These are phyloP conservation scores for Glycine tomentella DNA, from an alignment of 306 rosid genomes.

Conservation along the genomic window DNA sequence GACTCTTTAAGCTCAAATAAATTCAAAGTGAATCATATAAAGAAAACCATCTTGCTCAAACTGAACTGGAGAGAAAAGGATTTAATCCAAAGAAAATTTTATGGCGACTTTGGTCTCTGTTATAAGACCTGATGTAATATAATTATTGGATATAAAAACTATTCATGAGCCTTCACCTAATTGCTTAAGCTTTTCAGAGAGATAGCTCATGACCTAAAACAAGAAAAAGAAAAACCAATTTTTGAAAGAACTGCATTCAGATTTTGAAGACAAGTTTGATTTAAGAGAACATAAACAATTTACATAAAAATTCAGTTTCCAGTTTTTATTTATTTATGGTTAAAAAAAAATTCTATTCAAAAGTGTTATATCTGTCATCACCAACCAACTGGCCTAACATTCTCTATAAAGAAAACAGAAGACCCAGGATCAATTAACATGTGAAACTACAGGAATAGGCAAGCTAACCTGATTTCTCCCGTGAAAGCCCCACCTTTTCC, in stretches of 20 bases:
- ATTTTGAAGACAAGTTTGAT: neutral
- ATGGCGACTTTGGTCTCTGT: neutral
- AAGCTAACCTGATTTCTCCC: constrained; percentile 87
- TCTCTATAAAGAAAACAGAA: constrained; percentile 1
- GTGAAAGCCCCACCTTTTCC: constrained; percentile 99
- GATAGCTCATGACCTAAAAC: neutral
- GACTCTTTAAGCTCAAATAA: neutral
- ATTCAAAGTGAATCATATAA: neutral
- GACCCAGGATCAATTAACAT: neutral
- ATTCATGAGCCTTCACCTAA: neutral
- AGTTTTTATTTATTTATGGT: too few species aligned
- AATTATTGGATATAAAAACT: neutral
- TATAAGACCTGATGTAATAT: neutral
- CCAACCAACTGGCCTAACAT: neutral
- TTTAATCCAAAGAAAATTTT: neutral
- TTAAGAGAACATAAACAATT: neutral
- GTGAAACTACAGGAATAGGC: constrained; percentile 29
- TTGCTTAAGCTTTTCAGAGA: constrained; percentile 2
- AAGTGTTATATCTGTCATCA: constrained; percentile 6
- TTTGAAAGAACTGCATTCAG: neutral
- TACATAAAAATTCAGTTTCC: neutral
- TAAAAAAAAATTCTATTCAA: too few species aligned
- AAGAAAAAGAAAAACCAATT: neutral
- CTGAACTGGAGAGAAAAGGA: neutral
- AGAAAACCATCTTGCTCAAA: neutral